These are phyloP conservation scores for Zalaria sp. DNA, from an alignment of 2,329 filamentous ascomycete genomes.

Conservation along the genomic window DNA sequence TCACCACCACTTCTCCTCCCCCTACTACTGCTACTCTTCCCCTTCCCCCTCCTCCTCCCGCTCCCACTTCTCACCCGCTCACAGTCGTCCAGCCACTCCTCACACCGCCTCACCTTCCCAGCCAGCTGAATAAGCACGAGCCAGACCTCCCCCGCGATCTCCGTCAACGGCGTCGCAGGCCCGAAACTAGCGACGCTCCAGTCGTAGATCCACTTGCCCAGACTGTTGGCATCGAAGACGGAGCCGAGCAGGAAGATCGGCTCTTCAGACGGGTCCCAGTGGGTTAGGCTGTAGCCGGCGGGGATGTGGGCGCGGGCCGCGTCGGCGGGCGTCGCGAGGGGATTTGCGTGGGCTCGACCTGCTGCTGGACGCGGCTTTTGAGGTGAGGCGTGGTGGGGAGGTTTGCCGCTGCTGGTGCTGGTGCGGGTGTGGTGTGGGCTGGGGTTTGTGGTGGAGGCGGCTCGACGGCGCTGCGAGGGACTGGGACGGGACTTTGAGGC, in stretches of 20 bases:
- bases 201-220: constrained; percentile 99
- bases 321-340: constrained; percentile 50
- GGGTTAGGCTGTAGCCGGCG: constrained; percentile 84
- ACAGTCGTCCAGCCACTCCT: constrained; percentile 46
- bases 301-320: constrained; percentile 57
- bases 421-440: constrained; percentile 22
- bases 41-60: too few relatives aligned
- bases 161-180: constrained; percentile 66
- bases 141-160: constrained; percentile 92
- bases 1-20: too few relatives aligned
- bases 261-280: constrained; percentile 91
- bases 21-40: too few relatives aligned
- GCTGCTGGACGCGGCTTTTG: constrained; percentile 22
- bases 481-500: constrained; percentile 17
- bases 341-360: constrained; percentile 14
- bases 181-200: constrained; percentile 92
- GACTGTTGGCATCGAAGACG: constrained; percentile 92
- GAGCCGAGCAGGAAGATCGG: constrained; percentile 89
- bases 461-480: constrained; percentile 12
- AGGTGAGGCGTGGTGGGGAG: constrained; percentile 26
- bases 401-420: constrained; percentile 31
- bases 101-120: constrained; percentile 83
- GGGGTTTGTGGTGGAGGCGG: constrained; percentile 33
- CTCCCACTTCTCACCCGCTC: constrained; percentile 45
- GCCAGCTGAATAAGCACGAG: constrained; percentile 84